A percentile compares a stretch with the other conserved stretches of the same genome.
Evolutionary conservation across 352 stramenopile genomes (phyloP).

Genomic region (Phytophthora fragariaefolia): DNA sequence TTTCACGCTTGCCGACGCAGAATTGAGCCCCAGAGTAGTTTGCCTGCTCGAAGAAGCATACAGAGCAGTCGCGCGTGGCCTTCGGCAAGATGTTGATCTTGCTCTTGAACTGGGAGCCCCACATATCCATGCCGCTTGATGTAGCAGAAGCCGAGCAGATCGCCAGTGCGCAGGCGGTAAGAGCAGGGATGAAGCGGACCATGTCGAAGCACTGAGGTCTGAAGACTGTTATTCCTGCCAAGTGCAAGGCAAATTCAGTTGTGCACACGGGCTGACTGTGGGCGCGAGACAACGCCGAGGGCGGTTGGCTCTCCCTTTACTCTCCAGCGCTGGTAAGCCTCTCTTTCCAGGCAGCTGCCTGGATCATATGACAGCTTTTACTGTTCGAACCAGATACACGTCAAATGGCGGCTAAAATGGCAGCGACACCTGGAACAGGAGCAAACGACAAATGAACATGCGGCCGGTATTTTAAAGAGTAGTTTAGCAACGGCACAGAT

Average conservation of each 20-base stretch:
- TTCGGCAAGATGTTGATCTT: conserved; percentile 36
- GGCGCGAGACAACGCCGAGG: not conserved
- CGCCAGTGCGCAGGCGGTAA: conserved; percentile 4
- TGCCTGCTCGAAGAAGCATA: conserved; percentile 54
- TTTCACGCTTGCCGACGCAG: conserved; percentile 44
- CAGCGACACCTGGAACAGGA: conserved; percentile 23
- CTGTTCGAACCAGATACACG: conserved; percentile 28
- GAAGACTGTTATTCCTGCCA: not conserved
- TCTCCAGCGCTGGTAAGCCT: conserved; percentile 10
- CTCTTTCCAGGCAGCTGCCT: not conserved
- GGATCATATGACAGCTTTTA: conserved; percentile 16
- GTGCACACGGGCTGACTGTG: not conserved
- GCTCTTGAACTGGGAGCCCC: conserved; percentile 37
- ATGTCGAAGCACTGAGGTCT: conserved; percentile 17
- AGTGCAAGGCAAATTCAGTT: conserved; percentile 22
- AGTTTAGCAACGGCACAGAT: conserved; percentile 20
- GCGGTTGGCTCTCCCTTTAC: conserved; percentile 21
- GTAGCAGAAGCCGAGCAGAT: conserved; percentile 18
- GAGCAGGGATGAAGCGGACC: conserved; percentile 7
- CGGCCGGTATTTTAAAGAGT: conserved; percentile 17
- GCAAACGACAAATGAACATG: conserved; percentile 16
- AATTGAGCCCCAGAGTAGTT: conserved; percentile 41
- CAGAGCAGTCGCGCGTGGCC: conserved; percentile 29
- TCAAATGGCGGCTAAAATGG: conserved; percentile 7
- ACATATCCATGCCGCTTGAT: conserved; percentile 14